These are phyloP conservation scores for Geotrichum restrictum DNA, from an alignment of 1,139 yeast species.

Conservation along the genomic window DNA sequence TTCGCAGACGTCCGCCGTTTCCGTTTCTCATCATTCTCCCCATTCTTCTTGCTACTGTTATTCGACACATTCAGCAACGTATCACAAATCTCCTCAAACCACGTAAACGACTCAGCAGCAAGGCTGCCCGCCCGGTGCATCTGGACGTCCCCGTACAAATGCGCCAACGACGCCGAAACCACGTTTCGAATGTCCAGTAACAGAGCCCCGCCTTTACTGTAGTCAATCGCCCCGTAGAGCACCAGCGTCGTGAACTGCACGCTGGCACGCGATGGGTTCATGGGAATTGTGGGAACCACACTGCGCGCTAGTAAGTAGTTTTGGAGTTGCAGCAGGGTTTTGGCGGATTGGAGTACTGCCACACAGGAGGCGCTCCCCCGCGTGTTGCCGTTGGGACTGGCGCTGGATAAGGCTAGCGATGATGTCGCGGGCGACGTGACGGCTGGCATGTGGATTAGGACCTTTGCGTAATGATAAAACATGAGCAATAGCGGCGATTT, in stretches of 20 bases:
- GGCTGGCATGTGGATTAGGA: slow-evolving; percentile 75
- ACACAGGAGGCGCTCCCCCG: slow-evolving; percentile 56
- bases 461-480: slow-evolving; percentile 73
- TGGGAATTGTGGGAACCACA: slow-evolving; percentile 54
- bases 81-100: slow-evolving; percentile 31
- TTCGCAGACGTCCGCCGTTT: slow-evolving; percentile 11
- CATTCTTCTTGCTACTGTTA: slow-evolving; percentile 2
- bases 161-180: slow-evolving; percentile 28
- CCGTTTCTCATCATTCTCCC: slow-evolving; percentile 11
- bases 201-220: slow-evolving; percentile 77
- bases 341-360: slow-evolving; percentile 71
- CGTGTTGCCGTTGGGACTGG: slow-evolving; percentile 30
- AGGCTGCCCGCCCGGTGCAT: slow-evolving; percentile 31
- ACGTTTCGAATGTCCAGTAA: slow-evolving; percentile 60
- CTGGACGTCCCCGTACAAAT: slow-evolving; percentile 30
- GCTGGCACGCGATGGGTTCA: slow-evolving; percentile 65
- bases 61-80: slow-evolving; percentile 23
- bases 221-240: slow-evolving; percentile 76
- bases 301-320: slow-evolving; percentile 47
- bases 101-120: slow-evolving; percentile 25
- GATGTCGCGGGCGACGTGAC: slow-evolving; percentile 44
- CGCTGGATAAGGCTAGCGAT: neutral
- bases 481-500: slow-evolving; percentile 60
- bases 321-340: slow-evolving; percentile 58
- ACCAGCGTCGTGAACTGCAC: slow-evolving; percentile 66